Evolutionary conservation across 1,139 yeast genomes (phyloP).

Genomic region (Candida tropicalis): DNA sequence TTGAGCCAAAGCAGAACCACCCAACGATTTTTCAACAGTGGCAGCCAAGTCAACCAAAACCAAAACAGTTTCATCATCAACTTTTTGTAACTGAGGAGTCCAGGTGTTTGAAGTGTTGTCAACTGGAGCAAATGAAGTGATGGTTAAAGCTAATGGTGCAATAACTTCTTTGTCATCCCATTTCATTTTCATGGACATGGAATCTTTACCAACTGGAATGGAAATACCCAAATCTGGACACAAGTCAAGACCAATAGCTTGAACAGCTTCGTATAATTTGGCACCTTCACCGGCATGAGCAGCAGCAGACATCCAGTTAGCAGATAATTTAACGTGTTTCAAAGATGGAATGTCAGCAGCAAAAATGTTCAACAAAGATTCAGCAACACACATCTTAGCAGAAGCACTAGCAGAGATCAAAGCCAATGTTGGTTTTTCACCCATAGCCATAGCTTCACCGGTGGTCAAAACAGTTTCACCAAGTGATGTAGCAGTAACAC

Average conservation of each 20-base stretch:
- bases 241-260: constrained; percentile 91
- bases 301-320: constrained; percentile 99
- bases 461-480: constrained; percentile 70
- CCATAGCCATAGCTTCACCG: constrained; percentile 98
- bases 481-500: constrained; percentile 90
- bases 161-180: constrained; percentile 94
- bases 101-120: constrained; percentile 84
- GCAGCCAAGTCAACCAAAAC: constrained; percentile 83
- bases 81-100: constrained; percentile 79
- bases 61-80: constrained; percentile 56
- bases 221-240: constrained; percentile 92
- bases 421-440: constrained; percentile 93
- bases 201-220: constrained; percentile 98
- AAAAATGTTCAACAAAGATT: constrained; percentile 81
- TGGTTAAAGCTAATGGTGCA: constrained; percentile 89
- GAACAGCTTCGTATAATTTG: constrained; percentile 93
- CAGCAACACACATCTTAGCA: constrained; percentile 97
- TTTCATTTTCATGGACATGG: constrained; percentile 99
- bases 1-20: constrained; percentile 95
- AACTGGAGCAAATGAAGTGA: constrained; percentile 93
- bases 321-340: constrained; percentile 81
- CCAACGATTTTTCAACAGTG: constrained; percentile 60
- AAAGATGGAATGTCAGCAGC: constrained; percentile 87
- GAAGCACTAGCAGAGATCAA: constrained; percentile 91
- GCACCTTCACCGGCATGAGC: constrained; percentile 95